Evolutionary conservation across 139 green algal species (phyloP), one percentile per base, ranked within the genome.

Genomic region (Micromonas commoda): DNA sequence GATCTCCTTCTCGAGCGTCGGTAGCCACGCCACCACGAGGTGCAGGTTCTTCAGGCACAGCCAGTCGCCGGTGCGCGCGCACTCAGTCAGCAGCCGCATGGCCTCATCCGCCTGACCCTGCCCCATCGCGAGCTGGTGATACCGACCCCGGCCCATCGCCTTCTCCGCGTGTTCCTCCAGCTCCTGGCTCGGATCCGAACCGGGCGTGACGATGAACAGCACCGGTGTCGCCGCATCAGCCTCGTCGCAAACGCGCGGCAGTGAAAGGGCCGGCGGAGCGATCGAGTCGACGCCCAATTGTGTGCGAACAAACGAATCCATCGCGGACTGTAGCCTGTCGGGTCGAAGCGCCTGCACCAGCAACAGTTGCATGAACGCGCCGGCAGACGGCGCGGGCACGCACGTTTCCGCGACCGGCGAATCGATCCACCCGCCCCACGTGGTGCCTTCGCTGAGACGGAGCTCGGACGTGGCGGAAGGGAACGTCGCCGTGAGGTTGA

Each of bases 21-120:
- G 87, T 65, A 96, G 86, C 89, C 89, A 96, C 21, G 52, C 61
- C 9, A 92, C 86, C 16, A 87, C 82, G 63, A 96, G 85, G 73
- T 96, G 91, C 38, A 92, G 64, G 68, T 96, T 96, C 88, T 96
- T 94, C 21, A 96, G 82, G 73, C 85, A 87, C 76, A 96, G 83
- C 91, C 91, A 96, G 33, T 88, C 81, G 33, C 89, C 79, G 16
- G 3, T 32, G 3, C 35, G 5, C 19, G 90, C 88, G 65, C 86
- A 92, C 34, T 92, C 80, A n/a, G 78, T 76, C 68, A 95, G 83
- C 77, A 93, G 84, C 39, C 77, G 39, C 29, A 95, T 70, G 2
- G 90, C 90, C 28, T 85, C 73, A 19, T 92, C 86, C 37, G 83
- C 77, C 77, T 96, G 91, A 13, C 91, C 90, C 76, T 96, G 89